Evolutionary conservation across 225 moss, liverwort and hornwort species (phyloP), one percentile per base, ranked within the genome.

Genomic region (Rhytidiadelphus loreus): DNA sequence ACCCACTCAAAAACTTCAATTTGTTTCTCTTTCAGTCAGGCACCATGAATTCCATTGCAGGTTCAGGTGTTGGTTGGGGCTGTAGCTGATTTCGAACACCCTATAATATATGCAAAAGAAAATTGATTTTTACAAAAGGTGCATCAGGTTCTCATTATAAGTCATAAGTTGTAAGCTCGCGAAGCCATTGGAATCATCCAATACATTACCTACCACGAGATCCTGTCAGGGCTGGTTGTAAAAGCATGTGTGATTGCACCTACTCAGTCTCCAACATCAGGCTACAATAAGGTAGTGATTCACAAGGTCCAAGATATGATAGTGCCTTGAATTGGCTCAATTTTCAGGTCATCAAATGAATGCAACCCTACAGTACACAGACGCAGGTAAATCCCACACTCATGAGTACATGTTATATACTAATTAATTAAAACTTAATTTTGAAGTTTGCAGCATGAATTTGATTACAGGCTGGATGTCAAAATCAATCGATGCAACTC

Each of bases 211-310:
- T 72, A 90, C 87, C 57, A 6, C 5, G 11, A 56, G 57, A 72
- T 85, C 29, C 81, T 81, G 81, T 81, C 81, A 81, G 81, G 23
- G 46, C 81, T 72, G 72, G 37, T 20, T 20, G 56, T 48, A 64
- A 88, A 90, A 85, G 85, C 84, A 59, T 81, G 88, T 7, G 8
- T 80, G 79, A 87, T 80, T 87, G 84, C 87, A 90, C 90, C 87
- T 72, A 87, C 80, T 84, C 48, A 48, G 48, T 28, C 71, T 23
- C 56, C 83, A 71, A n/a, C n/a, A 55, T 46, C 22, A 52, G 62
- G 62, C 61, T 62, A 3, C 81, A 81, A 44, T 5, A 52, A 52
- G 52, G 52, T 52, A 81, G 81, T 61, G 60, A 52, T 59, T 82
- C 48, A 46, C 48, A 65, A 32, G n/a, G 50, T 58, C 41, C 20